Conservation (phyloP, 768 basidiomycete genomes). For the Mycena sanguinolenta region DNA sequence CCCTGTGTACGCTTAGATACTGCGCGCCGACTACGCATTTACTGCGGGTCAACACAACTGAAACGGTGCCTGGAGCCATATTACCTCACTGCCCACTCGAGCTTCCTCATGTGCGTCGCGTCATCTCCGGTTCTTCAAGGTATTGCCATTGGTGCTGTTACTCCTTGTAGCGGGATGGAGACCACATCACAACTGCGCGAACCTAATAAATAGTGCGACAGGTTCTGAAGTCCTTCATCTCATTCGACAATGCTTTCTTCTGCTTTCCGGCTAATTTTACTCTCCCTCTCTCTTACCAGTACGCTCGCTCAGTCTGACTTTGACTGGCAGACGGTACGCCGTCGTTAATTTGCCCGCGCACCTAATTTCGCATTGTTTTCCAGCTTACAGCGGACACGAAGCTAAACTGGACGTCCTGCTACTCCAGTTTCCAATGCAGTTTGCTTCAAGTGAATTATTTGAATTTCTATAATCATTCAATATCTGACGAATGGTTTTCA, state of each 20-base stretch:
- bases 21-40: no score
- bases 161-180: no score
- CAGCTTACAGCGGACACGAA: slow-evolving; percentile 10
- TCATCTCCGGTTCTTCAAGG: no score
- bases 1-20: no score
- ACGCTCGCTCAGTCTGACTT: not conserved
- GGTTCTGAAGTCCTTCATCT: not conserved
- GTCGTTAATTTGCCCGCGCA: not conserved
- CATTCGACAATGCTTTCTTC: slow-evolving; percentile 1
- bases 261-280: not conserved
- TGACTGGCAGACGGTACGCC: not conserved
- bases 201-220: not conserved
- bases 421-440: slow-evolving; percentile 21
- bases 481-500: slow-evolving; percentile 3
- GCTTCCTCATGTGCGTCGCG: no score
- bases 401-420: slow-evolving; percentile 18
- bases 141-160: no score
- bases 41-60: no score
- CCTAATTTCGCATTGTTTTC: not conserved
- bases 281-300: not conserved
- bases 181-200: slow-evolving; percentile 1
- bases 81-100: no score
- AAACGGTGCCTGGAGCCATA: no score
- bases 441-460: slow-evolving; percentile 11
- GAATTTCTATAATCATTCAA: not conserved